Conservation (phyloP, 495 filamentous ascomycete genomes). For the Hamigera avellanea region DNA sequence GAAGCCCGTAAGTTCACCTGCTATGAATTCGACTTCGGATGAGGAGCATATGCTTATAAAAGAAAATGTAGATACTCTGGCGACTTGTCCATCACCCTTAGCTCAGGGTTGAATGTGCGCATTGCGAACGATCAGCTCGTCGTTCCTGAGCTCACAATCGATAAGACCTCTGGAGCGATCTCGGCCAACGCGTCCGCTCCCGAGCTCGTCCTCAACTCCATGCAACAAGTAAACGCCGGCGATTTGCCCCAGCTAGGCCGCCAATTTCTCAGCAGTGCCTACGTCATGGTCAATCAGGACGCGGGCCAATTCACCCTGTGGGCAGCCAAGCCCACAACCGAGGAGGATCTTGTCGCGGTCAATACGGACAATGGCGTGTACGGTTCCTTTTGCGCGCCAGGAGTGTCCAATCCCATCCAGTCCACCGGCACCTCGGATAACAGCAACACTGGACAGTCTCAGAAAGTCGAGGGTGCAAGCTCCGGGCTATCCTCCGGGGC, state of each 20-base stretch:
- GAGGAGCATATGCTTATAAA: not conserved
- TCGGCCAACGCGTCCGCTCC: constrained; percentile 11
- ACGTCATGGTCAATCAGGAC: constrained; percentile 23
- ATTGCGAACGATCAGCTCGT: constrained; percentile 27
- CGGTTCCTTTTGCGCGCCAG: not conserved
- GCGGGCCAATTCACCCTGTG: not conserved
- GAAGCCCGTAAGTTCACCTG: not conserved
- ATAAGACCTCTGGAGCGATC: constrained; percentile 11
- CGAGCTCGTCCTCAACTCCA: constrained; percentile 12
- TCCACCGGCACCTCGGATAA: no score
- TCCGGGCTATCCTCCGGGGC: no score
- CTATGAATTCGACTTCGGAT: no score
- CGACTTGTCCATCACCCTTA: constrained; percentile 11
- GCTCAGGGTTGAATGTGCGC: constrained; percentile 7
- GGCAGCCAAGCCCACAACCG: not conserved
- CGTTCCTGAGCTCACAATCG: constrained; percentile 15
- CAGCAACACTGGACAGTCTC: no score
- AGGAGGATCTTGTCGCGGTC: constrained; percentile 1
- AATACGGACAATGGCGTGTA: not conserved
- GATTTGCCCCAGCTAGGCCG: constrained; percentile 22
- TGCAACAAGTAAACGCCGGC: constrained; percentile 6
- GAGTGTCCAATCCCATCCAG: no score
- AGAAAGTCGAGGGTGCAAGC: no score
- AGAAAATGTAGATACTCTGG: constrained; percentile 5
- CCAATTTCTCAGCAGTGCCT: constrained; percentile 27